These are phyloP conservation scores for Aureobasidium lini DNA, from an alignment of 2,329 filamentous ascomycete genomes.

Conservation along the genomic window DNA sequence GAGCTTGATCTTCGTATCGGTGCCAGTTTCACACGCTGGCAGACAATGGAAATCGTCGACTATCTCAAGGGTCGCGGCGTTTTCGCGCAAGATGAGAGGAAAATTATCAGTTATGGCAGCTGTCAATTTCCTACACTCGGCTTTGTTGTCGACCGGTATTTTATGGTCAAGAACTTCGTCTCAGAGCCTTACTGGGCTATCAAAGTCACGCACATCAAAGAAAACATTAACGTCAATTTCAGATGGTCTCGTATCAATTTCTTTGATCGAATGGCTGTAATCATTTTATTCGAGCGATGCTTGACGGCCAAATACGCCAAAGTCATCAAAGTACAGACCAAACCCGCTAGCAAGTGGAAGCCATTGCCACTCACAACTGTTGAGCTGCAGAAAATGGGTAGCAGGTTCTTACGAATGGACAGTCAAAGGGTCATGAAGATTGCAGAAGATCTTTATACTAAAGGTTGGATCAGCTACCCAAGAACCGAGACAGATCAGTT, in stretches of 20 bases:
- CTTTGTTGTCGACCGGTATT: slow-evolving; percentile 94
- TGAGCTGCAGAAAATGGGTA: slow-evolving; percentile 93
- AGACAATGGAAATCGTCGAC: slow-evolving; percentile 49
- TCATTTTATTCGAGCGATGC: slow-evolving; percentile 80
- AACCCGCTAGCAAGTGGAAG: slow-evolving; percentile 89
- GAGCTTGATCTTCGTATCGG: slow-evolving; percentile 91
- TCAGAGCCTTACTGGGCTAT: slow-evolving; percentile 91
- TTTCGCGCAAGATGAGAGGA: slow-evolving; percentile 45
- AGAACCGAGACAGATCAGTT: slow-evolving; percentile 96
- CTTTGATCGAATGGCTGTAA: slow-evolving; percentile 77
- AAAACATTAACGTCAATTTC: slow-evolving; percentile 74
- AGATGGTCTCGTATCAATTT: slow-evolving; percentile 74
- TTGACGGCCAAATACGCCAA: slow-evolving; percentile 67
- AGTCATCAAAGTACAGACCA: slow-evolving; percentile 79
- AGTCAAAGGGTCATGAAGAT: slow-evolving; percentile 82
- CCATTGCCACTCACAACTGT: slow-evolving; percentile 91
- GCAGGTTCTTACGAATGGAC: slow-evolving; percentile 78
- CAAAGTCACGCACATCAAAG: slow-evolving; percentile 69
- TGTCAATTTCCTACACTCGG: slow-evolving; percentile 96
- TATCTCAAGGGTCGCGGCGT: neutral
- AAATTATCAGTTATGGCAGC: slow-evolving; percentile 43
- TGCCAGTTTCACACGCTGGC: slow-evolving; percentile 82
- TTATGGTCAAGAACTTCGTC: slow-evolving; percentile 87
- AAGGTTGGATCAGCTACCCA: slow-evolving; percentile 95
- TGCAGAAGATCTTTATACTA: slow-evolving; percentile 83